Base-by-base conservation (phyloP, 768 basidiomycete species). In the Lactarius hatsudake region DNA sequence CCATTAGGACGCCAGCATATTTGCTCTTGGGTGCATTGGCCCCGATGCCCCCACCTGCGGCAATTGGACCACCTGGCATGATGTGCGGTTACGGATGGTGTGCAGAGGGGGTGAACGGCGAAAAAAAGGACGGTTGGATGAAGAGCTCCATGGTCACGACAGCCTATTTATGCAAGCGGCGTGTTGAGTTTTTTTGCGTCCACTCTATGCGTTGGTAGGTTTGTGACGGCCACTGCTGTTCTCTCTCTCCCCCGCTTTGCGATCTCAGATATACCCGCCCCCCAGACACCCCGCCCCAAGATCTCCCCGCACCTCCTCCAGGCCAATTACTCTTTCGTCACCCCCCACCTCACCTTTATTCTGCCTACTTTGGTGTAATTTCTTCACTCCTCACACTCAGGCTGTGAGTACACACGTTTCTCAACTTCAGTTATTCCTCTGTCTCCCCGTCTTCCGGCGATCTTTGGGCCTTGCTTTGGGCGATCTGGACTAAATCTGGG, bases 1-100 rank as follows among this genome's bases (percentile, higher is more conserved):
- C 78, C 76, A 79, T 79, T 69, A 77, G 68, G 67, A 79, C 76
- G 42, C 78, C 79, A 5, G 79, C 72, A 43, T 73, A 10, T 69
- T 74, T 74, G 58, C 20, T 65, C 53, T 61, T 66, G 48, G 68
- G 69, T 12, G 62, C 59, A 53, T 68, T 65, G 26, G 34, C 65
- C 13, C 71, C 71, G 23, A 72, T 55, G 15, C 71, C 71, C 0
- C 53, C 65, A 38, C 71, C 68, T 42, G 54, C 3, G 38, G 45
- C 51, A n/a, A 69, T 56, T 62, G 71, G 64, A 69, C 71, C 71
- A 58, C 66, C 66, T 48, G 70, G 63, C 72, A 73, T 72, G 64
- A 45, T 68, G 67, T 17, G 43, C 20, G 43, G 1, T 20, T 17
- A 40, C 32, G 42, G 36, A 42, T 26, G 45, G 54, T 18, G 30